Evolutionary conservation across 177 flowering plant species (phyloP).

Genomic region (Telopea speciosissima): DNA sequence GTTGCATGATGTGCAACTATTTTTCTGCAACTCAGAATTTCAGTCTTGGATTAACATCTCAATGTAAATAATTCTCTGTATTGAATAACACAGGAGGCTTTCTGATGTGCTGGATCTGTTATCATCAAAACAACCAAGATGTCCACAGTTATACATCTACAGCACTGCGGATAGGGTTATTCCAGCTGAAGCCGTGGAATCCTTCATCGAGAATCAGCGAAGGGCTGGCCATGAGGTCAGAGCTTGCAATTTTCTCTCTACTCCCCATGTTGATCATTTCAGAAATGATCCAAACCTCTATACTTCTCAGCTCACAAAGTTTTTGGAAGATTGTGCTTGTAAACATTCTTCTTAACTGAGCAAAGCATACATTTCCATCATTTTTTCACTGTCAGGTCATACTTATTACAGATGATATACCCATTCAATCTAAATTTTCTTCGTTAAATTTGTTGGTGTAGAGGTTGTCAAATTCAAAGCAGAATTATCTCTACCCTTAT

Average conservation of each 20-base stretch:
- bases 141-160: slow-evolving; percentile 80
- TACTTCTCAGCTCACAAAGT: slow-evolving; percentile 66
- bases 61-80: neutral
- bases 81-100: slow-evolving; percentile 63
- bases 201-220: slow-evolving; percentile 74
- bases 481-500: slow-evolving; percentile 20
- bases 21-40: neutral
- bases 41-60: neutral
- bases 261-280: slow-evolving; percentile 97
- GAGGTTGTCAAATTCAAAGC: neutral
- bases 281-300: slow-evolving; percentile 71
- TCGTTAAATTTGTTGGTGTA: slow-evolving; percentile 16
- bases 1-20: neutral
- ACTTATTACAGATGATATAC: neutral
- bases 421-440: neutral
- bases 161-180: slow-evolving; percentile 93
- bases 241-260: slow-evolving; percentile 80
- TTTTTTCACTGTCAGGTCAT: slow-evolving; percentile 3
- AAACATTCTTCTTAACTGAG: slow-evolving; percentile 17
- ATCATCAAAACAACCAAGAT: slow-evolving; percentile 63
- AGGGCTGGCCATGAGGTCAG: slow-evolving; percentile 74
- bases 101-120: slow-evolving; percentile 59
- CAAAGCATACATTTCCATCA: neutral
- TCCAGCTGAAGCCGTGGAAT: slow-evolving; percentile 72
- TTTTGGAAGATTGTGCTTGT: slow-evolving; percentile 79